phyloP scores from a whole-genome alignment of 768 basidiomycete species.

The Boletales sp. region DNA sequence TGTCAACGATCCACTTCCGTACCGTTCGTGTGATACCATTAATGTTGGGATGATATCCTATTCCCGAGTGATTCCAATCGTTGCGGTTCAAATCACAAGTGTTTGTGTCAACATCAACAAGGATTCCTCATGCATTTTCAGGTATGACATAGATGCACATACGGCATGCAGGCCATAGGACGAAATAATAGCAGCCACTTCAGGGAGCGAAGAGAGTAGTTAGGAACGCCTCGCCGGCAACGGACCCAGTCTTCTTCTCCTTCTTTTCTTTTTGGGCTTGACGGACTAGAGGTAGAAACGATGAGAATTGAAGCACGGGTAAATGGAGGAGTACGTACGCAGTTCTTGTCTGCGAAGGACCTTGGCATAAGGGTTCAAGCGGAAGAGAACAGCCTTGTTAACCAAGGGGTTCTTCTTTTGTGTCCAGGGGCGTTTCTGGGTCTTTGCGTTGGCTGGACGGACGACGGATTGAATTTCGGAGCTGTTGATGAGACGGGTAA shows the following conservation, averaged over 20 bases:
- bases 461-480: conserved; percentile 97
- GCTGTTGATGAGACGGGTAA: conserved; percentile 97
- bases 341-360: conserved; percentile 85
- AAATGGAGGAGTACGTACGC: conserved; percentile 48
- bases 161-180: conserved; percentile 10
- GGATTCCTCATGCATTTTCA: conserved; percentile 6
- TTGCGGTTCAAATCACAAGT: background rate
- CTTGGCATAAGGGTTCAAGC: conserved; percentile 98
- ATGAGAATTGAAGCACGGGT: background rate
- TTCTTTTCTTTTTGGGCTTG: conserved; percentile 59
- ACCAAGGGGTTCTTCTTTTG: conserved; percentile 98
- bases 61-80: too few species aligned
- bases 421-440: conserved; percentile 92
- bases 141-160: conserved; percentile 15
- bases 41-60: too few species aligned
- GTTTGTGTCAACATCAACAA: too few species aligned
- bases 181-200: conserved; percentile 22
- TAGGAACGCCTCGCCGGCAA: conserved; percentile 83
- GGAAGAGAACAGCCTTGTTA: conserved; percentile 94
- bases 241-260: conserved; percentile 57
- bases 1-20: background rate
- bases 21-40: too few species aligned
- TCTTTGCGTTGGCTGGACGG: conserved; percentile 81
- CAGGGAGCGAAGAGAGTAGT: conserved; percentile 81
- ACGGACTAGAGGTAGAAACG: conserved; percentile 50